Percentiles rank a stretch among this genome's conserved stretches.
phyloP scores from a whole-genome alignment of 1,284 basidiomycete genomes.

The Cystodermella granulosa region DNA sequence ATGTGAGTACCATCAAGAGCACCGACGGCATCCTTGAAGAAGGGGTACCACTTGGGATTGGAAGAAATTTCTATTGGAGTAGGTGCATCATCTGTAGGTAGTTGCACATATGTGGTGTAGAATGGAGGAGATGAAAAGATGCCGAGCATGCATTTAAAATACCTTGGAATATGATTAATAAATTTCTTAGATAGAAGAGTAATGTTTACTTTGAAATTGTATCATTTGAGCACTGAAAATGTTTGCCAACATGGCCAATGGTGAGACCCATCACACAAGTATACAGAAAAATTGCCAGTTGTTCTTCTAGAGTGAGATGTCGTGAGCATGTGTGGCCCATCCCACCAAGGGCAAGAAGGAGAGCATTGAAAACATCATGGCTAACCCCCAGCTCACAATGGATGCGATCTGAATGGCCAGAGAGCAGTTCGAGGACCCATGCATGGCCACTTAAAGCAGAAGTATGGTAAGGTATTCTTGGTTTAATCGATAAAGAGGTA shows the following conservation, averaged over 20 bases:
- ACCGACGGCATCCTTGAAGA: conserved; percentile 34
- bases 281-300: conserved; percentile 35
- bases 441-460: conserved; percentile 22
- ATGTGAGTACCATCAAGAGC: conserved; percentile 43
- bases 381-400: conserved; percentile 18
- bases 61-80: conserved; percentile 18
- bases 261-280: conserved; percentile 29
- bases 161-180: conserved; percentile 14
- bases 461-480: conserved; percentile 27
- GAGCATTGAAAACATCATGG: conserved; percentile 7
- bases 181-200: not conserved
- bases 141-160: conserved; percentile 22
- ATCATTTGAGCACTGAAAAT: conserved; percentile 28
- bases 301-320: conserved; percentile 20
- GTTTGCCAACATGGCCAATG: conserved; percentile 27
- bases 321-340: conserved; percentile 11
- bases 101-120: conserved; percentile 25
- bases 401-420: conserved; percentile 28
- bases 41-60: conserved; percentile 37
- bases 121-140: conserved; percentile 21
- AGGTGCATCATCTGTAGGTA: conserved; percentile 20
- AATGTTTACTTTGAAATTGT: conserved; percentile 29
- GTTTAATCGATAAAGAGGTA: conserved; percentile 9
- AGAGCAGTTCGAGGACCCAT: conserved; percentile 31
- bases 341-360: conserved; percentile 23